Evolutionary conservation across 176 grass and related monocot genomes (phyloP).

Genomic region (Raddia guianensis): DNA sequence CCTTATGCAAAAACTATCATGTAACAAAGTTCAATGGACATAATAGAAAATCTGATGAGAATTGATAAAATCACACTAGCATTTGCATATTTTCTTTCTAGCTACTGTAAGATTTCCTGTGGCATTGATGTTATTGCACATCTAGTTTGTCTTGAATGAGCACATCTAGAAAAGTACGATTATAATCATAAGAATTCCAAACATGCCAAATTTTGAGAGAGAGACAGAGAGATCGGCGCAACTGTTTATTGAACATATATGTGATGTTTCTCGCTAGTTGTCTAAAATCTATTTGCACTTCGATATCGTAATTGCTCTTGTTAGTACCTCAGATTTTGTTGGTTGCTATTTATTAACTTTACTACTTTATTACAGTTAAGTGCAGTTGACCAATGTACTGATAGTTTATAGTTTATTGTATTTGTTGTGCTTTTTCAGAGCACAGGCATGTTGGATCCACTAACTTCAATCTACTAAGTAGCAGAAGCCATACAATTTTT

Average conservation of each 20-base stretch:
- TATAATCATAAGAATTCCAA: constrained; percentile 15
- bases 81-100: constrained; percentile 5
- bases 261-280: not conserved
- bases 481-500: constrained; percentile 95
- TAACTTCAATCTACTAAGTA: constrained; percentile 87
- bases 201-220: not conserved
- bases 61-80: not conserved
- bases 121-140: not conserved
- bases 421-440: constrained; percentile 49
- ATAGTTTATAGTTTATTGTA: constrained; percentile 7
- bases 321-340: constrained; percentile 2
- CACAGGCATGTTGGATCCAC: constrained; percentile 85
- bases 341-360: not conserved
- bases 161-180: not conserved
- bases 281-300: constrained; percentile 1
- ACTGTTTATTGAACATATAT: constrained; percentile 19
- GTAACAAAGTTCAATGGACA: not conserved
- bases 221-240: not conserved
- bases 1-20: constrained; percentile 27
- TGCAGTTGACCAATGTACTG: not conserved
- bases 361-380: constrained; percentile 1
- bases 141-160: constrained; percentile 27
- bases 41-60: constrained; percentile 7
- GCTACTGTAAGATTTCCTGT: not conserved
- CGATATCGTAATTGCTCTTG: not conserved